Base-by-base conservation (phyloP, 208 protist species). In the Leishmania tarentolae region DNA sequence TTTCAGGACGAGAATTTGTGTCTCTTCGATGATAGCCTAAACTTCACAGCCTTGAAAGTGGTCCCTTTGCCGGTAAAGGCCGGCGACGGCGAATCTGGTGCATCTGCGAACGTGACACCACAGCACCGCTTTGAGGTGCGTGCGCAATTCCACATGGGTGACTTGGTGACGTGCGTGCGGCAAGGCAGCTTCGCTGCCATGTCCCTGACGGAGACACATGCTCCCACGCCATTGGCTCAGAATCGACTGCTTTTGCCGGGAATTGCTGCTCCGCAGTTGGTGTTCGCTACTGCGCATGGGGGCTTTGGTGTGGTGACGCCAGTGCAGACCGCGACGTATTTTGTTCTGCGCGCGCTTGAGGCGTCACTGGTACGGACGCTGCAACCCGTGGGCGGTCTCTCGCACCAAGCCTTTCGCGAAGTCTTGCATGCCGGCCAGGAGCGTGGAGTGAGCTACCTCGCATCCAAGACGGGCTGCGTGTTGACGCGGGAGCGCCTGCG, bases 271-370 rank as follows among this genome's bases (percentile, higher is more conserved):
- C 75, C 86, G 9, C 92, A 95, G 76, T 69, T 97, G 13, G 84
- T 96, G 6, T 97, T 90, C 83, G 94, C 92, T 35, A 96, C 88
- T 0, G 83, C 92, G 50, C 83, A 93, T 77, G 94, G 94, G 19
- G 85, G 83, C 57, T 92, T 97, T 78, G 92, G 92, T n/a, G 92
- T 89, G 17, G 86, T 97, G 37, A 91, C 89, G 44, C 92, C 92
- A 3, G 56, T 97, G 35, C 68, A 72, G 35, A 61, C 40, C 2
- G 69, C 87, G 31, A 92, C 91, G 3, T 95, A 91, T 80, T 19
- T 92, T 42, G 74, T 96, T 53, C 73, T 93, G 17, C 87, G 83
- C 19, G 53, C 87, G 1, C 21, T 96, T 13, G 94, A 97, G 83
- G 66, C 86, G 44, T 81, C 88, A 46, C 57, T 94, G 65, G 70